Evolutionary conservation across 1,284 basidiomycete genomes (phyloP).

Genomic region (Trichosporon ovoides): DNA sequence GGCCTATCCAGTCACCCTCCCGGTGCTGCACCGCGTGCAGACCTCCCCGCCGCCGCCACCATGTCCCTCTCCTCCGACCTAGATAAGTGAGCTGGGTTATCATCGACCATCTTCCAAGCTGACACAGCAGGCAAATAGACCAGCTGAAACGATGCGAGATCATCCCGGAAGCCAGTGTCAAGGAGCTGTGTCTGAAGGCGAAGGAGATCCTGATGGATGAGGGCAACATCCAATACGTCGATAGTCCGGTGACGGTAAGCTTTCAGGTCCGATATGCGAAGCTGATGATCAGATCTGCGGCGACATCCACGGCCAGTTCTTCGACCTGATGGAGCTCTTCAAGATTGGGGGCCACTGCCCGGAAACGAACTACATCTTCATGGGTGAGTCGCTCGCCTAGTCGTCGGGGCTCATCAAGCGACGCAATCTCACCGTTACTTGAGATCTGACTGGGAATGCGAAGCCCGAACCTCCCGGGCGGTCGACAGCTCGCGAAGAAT

Average conservation of each 20-base stretch:
- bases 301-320: conserved; percentile 98
- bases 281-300: conserved; percentile 75
- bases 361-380: conserved; percentile 95
- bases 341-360: conserved; percentile 92
- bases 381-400: conserved; percentile 61
- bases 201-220: conserved; percentile 96
- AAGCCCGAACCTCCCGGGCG: too few relatives aligned
- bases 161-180: conserved; percentile 88
- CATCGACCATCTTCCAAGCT: neutral
- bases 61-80: conserved; percentile 42
- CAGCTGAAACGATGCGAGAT: conserved; percentile 85
- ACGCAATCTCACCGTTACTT: too few relatives aligned
- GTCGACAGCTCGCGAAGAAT: too few relatives aligned
- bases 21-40: neutral
- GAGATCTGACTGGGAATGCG: too few relatives aligned
- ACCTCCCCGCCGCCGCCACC: neutral
- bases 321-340: conserved; percentile 95
- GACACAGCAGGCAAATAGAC: conserved; percentile 60
- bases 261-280: conserved; percentile 14
- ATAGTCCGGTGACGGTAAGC: conserved; percentile 90
- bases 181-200: conserved; percentile 87
- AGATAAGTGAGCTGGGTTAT: conserved; percentile 38
- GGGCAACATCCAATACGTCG: conserved; percentile 92
- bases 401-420: too few relatives aligned
- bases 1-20: neutral